Evolutionary conservation across 805 yeast genomes (phyloP).

Genomic region (Wickerhamomyces tratensis): DNA sequence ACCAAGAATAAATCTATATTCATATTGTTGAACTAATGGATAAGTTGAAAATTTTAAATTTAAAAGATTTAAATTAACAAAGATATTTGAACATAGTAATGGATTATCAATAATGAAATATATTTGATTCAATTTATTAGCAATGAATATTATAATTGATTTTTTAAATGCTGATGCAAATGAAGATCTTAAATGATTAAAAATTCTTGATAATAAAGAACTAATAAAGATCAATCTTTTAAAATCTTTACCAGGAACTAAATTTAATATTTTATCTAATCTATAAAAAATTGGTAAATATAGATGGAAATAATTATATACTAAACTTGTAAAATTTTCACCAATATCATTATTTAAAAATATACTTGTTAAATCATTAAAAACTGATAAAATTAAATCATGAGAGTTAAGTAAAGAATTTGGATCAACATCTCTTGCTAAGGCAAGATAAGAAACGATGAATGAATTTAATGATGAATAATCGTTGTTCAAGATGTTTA

Average conservation of each 20-base stretch:
- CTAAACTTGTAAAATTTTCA: constrained; percentile 25
- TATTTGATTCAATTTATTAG: constrained; percentile 37
- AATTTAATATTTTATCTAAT: constrained; percentile 33
- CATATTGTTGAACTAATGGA: constrained; percentile 33
- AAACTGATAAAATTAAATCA: constrained; percentile 38
- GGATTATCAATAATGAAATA: constrained; percentile 47
- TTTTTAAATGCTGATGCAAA: constrained; percentile 30
- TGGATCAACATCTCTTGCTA: constrained; percentile 43
- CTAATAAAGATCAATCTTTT: constrained; percentile 20
- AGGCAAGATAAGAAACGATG: constrained; percentile 30
- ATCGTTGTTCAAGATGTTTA: constrained; percentile 21
- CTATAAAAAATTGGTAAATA: constrained; percentile 35
- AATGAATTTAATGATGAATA: constrained; percentile 36
- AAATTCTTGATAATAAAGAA: constrained; percentile 15
- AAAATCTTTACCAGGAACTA: constrained; percentile 35
- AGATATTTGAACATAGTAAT: constrained; percentile 49
- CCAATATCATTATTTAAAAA: constrained; percentile 32
- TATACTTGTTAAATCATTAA: constrained; percentile 38
- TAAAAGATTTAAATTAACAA: constrained; percentile 48
- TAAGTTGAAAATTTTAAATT: constrained; percentile 32
- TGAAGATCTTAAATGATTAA: constrained; percentile 19
- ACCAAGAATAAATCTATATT: constrained; percentile 44
- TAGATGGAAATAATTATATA: constrained; percentile 28
- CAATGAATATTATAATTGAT: constrained; percentile 36
- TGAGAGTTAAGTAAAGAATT: constrained; percentile 45